Percentiles rank a stretch among this genome's conserved stretches.
Evolutionary conservation across 805 yeast genomes (phyloP).

Genomic region (Saccharomyces kudriavzevii): DNA sequence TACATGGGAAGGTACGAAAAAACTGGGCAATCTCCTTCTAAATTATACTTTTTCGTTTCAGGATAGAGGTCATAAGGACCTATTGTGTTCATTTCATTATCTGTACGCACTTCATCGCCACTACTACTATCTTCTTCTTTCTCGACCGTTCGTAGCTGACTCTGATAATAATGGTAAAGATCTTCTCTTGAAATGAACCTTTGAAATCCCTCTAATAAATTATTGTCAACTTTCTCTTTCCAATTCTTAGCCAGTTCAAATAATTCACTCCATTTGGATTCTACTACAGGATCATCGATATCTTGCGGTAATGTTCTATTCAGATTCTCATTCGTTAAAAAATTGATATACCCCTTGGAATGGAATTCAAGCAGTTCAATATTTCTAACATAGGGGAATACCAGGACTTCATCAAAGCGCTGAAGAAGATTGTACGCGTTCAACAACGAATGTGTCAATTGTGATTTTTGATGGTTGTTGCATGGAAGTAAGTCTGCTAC

Average conservation of each 20-base stretch:
- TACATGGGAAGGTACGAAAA: slow-evolving; percentile 49
- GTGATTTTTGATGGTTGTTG: slow-evolving; percentile 21
- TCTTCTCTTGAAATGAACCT: slow-evolving; percentile 8
- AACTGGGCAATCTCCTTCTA: slow-evolving; percentile 55
- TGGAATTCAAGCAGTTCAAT: slow-evolving; percentile 45
- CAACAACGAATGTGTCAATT: slow-evolving; percentile 19
- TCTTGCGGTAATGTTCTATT: slow-evolving; percentile 16
- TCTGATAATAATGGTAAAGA: slow-evolving; percentile 11
- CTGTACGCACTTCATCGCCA: not conserved
- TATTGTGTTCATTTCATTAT: not conserved
- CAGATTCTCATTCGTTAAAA: slow-evolving; percentile 28
- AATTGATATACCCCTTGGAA: slow-evolving; percentile 35
- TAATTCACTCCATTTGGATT: slow-evolving; percentile 11
- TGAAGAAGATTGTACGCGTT: slow-evolving; percentile 17
- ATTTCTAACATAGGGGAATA: slow-evolving; percentile 13
- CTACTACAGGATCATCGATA: slow-evolving; percentile 5
- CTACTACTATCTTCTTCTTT: not conserved
- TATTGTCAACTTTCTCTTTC: slow-evolving; percentile 2
- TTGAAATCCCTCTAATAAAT: not conserved
- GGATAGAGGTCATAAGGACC: slow-evolving; percentile 4
- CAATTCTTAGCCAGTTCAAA: slow-evolving; percentile 10
- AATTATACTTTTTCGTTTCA: slow-evolving; percentile 35
- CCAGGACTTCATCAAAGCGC: slow-evolving; percentile 18
- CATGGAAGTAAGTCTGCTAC: slow-evolving; percentile 29
- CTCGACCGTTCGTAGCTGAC: not conserved